Conservation (phyloP, 2,329 filamentous ascomycete genomes). For the Xylaria hypoxylon region DNA sequence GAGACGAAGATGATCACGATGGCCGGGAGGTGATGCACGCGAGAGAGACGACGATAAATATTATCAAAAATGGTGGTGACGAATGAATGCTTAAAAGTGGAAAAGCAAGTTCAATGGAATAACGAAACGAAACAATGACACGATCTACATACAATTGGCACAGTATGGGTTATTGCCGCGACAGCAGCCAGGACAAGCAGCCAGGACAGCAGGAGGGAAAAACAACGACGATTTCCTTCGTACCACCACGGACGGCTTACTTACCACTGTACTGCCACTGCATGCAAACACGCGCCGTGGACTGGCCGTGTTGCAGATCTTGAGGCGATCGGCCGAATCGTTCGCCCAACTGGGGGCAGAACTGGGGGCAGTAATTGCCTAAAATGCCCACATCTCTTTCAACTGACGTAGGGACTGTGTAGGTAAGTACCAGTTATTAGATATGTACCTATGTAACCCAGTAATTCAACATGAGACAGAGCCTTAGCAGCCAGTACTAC, state of each 20-base stretch:
- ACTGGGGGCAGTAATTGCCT: conserved; percentile 7
- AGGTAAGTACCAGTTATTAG: too few species aligned
- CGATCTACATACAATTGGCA: conserved; percentile 1
- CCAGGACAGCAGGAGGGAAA: too few species aligned
- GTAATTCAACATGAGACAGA: too few species aligned
- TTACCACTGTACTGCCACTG: conserved; percentile 27
- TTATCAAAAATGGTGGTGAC: background rate
- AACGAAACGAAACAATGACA: background rate
- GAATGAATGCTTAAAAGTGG: background rate
- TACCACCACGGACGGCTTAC: conserved; percentile 10
- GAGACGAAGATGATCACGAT: background rate
- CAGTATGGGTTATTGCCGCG: conserved; percentile 7
- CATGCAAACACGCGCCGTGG: conserved; percentile 39
- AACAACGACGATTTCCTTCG: conserved; percentile 14
- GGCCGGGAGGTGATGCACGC: background rate
- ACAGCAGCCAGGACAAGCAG: background rate
- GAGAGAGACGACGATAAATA: background rate
- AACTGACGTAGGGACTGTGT: too few species aligned
- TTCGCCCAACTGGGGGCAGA: conserved; percentile 38
- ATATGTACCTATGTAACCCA: background rate
- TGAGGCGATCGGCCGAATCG: conserved; percentile 40
- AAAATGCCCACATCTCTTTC: conserved; percentile 18
- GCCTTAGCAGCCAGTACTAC: too few species aligned
- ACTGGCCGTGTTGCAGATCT: conserved; percentile 46
- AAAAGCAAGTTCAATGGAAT: conserved; percentile 9